Conservation (phyloP, 2,329 filamentous ascomycete species). For the Bipolaris cookei region DNA sequence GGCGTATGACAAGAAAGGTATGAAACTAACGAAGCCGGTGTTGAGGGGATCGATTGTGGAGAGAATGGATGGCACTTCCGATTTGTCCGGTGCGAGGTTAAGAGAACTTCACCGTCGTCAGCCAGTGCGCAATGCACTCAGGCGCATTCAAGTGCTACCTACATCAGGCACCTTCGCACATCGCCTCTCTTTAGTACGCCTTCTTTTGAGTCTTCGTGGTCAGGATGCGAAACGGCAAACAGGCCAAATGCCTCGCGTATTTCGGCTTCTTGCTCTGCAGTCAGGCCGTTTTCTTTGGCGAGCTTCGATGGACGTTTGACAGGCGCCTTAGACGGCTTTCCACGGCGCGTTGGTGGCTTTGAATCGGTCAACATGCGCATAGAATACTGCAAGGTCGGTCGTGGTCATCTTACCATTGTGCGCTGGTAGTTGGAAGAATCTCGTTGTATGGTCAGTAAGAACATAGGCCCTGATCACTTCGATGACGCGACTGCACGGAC, state of each 20-base stretch:
- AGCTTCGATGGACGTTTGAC: slow-evolving; percentile 76
- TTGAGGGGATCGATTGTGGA: slow-evolving; percentile 82
- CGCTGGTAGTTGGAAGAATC: background rate
- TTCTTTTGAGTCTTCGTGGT: slow-evolving; percentile 70
- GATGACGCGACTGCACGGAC: slow-evolving; percentile 27
- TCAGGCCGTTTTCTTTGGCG: slow-evolving; percentile 88
- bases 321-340: slow-evolving; percentile 28
- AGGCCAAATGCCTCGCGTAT: slow-evolving; percentile 89
- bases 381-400: background rate
- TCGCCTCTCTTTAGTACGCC: slow-evolving; percentile 53
- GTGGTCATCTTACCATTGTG: slow-evolving; percentile 26
- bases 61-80: slow-evolving; percentile 77
- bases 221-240: slow-evolving; percentile 63
- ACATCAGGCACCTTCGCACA: slow-evolving; percentile 60
- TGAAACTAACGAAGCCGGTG: slow-evolving; percentile 78
- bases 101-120: slow-evolving; percentile 68
- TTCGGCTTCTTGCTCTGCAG: slow-evolving; percentile 82
- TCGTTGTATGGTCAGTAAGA: slow-evolving; percentile 1
- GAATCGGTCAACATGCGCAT: slow-evolving; percentile 1
- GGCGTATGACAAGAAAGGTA: slow-evolving; percentile 84
- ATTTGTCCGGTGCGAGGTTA: slow-evolving; percentile 69
- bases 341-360: slow-evolving; percentile 43
- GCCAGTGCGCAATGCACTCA: background rate
- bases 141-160: slow-evolving; percentile 27
- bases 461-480: slow-evolving; percentile 13